Conservation (phyloP, 2,329 filamentous ascomycete genomes). For the Fusarium sp. region DNA sequence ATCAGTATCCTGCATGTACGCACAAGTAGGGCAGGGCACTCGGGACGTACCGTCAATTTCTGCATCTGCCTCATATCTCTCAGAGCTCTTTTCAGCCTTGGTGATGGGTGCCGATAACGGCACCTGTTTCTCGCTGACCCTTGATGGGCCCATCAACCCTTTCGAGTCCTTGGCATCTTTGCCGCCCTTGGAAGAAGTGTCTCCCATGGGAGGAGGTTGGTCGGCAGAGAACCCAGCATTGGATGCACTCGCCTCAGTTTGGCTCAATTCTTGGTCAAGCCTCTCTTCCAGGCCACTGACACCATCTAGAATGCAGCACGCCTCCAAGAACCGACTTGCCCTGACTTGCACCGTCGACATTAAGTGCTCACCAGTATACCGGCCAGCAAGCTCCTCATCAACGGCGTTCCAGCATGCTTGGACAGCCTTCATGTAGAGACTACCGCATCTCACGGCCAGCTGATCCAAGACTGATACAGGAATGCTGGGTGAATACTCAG, state of each 20-base stretch:
- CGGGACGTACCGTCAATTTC: conserved; percentile 37
- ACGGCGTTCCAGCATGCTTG: conserved; percentile 79
- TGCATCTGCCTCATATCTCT: conserved; percentile 14
- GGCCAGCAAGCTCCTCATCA: conserved; percentile 68
- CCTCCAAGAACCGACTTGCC: conserved; percentile 69
- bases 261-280: conserved; percentile 61
- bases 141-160: conserved; percentile 15
- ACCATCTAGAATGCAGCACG: conserved; percentile 70
- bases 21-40: too few species aligned
- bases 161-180: conserved; percentile 34
- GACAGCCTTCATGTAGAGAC: conserved; percentile 80
- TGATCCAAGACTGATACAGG: conserved; percentile 72
- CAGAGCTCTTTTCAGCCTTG: conserved; percentile 17
- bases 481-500: conserved; percentile 62
- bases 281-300: conserved; percentile 68
- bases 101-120: conserved; percentile 1
- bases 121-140: conserved; percentile 34
- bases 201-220: conserved; percentile 3
- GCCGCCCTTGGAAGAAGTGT: conserved; percentile 5
- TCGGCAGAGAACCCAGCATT: not conserved
- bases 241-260: conserved; percentile 17
- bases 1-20: conserved; percentile 6
- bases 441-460: conserved; percentile 76
- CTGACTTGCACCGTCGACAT: conserved; percentile 66
- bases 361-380: conserved; percentile 62